Evolutionary conservation across 768 basidiomycete species (phyloP).

Genomic region (Russula sp.): DNA sequence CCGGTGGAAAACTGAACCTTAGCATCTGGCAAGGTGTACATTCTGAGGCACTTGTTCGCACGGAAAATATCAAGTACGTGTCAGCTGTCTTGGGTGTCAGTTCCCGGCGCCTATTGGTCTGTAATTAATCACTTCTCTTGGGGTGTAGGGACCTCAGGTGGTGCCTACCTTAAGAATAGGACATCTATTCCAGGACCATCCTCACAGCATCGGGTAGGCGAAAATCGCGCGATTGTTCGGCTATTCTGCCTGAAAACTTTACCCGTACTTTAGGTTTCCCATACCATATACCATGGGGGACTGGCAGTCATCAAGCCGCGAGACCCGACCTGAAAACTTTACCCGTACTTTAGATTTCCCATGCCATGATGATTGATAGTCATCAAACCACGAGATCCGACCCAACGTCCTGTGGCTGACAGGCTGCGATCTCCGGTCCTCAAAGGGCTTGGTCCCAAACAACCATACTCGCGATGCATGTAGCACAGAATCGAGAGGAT

Average conservation of each 20-base stretch:
- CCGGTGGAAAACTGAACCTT: conserved; percentile 1
- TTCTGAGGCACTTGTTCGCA: conserved; percentile 2
- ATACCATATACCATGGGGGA: not conserved
- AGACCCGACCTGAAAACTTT: not conserved
- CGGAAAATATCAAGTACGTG: conserved; percentile 12
- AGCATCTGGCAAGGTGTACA: not conserved
- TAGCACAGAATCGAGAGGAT: not conserved
- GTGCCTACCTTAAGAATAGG: not conserved
- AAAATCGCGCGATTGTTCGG: not conserved
- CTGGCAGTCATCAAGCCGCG: not conserved
- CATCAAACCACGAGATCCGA: not conserved
- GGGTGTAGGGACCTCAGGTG: conserved; percentile 7
- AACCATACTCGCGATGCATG: not conserved
- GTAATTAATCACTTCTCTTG: conserved; percentile 3
- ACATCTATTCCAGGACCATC: conserved; percentile 1
- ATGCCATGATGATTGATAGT: not conserved
- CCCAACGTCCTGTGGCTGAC: not conserved
- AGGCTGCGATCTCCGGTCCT: not conserved
- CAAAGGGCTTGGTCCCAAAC: not conserved
- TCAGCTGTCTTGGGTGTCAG: conserved; percentile 12
- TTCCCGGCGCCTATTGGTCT: conserved; percentile 6
- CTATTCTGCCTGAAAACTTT: not conserved
- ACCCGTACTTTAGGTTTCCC: not conserved
- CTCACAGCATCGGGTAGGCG: not conserved
- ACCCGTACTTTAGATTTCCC: not conserved